phyloP scores from a whole-genome alignment of 1,139 yeast species.

The Kodamaea fungicola region DNA sequence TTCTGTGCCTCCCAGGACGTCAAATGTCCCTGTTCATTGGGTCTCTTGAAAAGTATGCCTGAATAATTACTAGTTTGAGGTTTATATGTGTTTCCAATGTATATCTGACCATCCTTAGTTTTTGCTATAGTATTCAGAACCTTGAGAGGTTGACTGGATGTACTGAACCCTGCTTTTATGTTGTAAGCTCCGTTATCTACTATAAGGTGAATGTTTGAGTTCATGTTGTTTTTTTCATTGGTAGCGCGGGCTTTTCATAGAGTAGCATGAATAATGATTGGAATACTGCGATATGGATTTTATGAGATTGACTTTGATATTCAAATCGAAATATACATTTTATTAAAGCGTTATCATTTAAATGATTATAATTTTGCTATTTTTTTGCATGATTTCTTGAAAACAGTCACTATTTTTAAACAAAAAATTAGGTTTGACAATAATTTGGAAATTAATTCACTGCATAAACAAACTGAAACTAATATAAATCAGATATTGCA shows the following conservation, averaged over 20 bases:
- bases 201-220: conserved; percentile 24
- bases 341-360: no score
- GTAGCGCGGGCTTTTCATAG: neutral
- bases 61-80: conserved; percentile 67
- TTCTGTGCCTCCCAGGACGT: conserved; percentile 91
- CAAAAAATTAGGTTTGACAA: no score
- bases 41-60: conserved; percentile 72
- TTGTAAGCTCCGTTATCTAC: conserved; percentile 88
- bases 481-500: no score
- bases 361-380: no score
- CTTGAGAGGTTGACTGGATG: conserved; percentile 32
- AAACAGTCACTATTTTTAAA: no score
- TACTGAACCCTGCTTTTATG: conserved; percentile 67
- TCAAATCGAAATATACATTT: no score
- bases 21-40: conserved; percentile 84
- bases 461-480: no score
- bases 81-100: conserved; percentile 68
- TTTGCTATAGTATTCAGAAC: conserved; percentile 71
- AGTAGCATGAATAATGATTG: neutral
- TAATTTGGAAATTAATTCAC: no score
- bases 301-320: no score
- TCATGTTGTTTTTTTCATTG: no score
- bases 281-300: no score
- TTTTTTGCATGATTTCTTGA: no score
- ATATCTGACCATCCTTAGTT: conserved; percentile 71